Conservation (phyloP, 202 grass and related monocot genomes). For the Carex arenaria region DNA sequence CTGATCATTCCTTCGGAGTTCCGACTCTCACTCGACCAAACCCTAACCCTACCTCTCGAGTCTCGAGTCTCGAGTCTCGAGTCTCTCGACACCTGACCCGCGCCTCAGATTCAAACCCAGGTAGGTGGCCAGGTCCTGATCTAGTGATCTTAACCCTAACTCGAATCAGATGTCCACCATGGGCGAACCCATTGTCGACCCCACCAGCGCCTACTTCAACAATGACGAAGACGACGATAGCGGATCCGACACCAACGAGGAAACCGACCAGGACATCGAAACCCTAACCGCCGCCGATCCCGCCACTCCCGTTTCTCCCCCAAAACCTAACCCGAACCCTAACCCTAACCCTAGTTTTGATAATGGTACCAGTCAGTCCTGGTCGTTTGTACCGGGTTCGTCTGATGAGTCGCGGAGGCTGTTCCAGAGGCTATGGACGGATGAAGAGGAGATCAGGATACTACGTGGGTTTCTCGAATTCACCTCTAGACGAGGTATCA, state of each 20-base stretch:
- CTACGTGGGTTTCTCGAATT: slow-evolving; percentile 78
- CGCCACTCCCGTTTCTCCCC: neutral
- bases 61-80: neutral
- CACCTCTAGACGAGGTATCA: slow-evolving; percentile 76
- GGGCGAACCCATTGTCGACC: slow-evolving; percentile 38
- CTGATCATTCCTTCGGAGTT: slow-evolving; percentile 18
- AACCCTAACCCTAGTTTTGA: neutral
- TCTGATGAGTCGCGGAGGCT: slow-evolving; percentile 70
- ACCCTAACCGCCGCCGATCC: neutral
- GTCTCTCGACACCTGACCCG: neutral
- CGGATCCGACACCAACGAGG: slow-evolving; percentile 14
- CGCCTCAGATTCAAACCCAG: slow-evolving; percentile 24
- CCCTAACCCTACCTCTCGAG: slow-evolving; percentile 24
- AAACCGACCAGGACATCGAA: neutral
- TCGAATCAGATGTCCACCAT: slow-evolving; percentile 33
- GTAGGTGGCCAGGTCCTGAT: neutral
- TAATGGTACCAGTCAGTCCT: neutral
- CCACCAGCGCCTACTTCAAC: slow-evolving; percentile 32
- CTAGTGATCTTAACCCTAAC: slow-evolving; percentile 30
- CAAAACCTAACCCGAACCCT: slow-evolving; percentile 3
- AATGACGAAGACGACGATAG: slow-evolving; percentile 43
- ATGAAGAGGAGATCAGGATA: slow-evolving; percentile 92
- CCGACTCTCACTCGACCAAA: slow-evolving; percentile 20
- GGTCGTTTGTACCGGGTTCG: neutral
- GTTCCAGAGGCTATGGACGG: slow-evolving; percentile 95